Base-by-base conservation (phyloP, 768 basidiomycete species). In the Mycena chlorophos region DNA sequence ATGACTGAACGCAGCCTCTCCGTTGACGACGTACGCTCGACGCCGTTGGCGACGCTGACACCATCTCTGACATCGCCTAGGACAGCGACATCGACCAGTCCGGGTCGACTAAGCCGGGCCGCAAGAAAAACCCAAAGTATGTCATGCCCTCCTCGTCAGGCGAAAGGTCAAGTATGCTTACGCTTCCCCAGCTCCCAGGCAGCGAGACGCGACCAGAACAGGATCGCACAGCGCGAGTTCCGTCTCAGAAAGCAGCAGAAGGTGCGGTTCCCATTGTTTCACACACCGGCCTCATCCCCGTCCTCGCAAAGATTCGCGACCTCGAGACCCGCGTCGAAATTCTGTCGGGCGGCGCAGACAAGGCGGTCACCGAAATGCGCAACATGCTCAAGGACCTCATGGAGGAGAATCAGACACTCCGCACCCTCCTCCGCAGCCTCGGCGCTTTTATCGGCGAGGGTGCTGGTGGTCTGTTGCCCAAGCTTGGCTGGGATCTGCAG, bases 251-350 rank as follows among this genome's bases (percentile, higher is more conserved):
- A 97, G 68, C 94, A 96, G 66, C 94, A 95, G 61, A 79, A 88
- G 69, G 88, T 87, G 54, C n/a, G 55, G 77, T 71, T 8, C 49
- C 27, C 43, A 42, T 27, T 38, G 40, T 40, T 19, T 47, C 52
- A 27, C 30, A 51, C 8, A 5, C 19, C 19, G 28, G 31, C 37
- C 34, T 31, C 45, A 45, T 30, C 48, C 52, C 54, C 52, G 57
- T 38, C 25, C 20, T 49, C 8, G 26, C 37, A 47, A 63, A 97
- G 91, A 94, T 97, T 70, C 90, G 94, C 20, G 94, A 97, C 72
- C 84, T 97, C 31, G 94, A 97, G 73, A 94, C 94, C 19, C 84
- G 91, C 42, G 92, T 97, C n/a, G 94, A 95, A 71, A 86, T 97
- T 6, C 80, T 97, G 17, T 96, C 94, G 4, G 93, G 91, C 19